Evolutionary conservation across 2,329 filamentous ascomycete species (phyloP).

Genomic region (Didymella lethalis): DNA sequence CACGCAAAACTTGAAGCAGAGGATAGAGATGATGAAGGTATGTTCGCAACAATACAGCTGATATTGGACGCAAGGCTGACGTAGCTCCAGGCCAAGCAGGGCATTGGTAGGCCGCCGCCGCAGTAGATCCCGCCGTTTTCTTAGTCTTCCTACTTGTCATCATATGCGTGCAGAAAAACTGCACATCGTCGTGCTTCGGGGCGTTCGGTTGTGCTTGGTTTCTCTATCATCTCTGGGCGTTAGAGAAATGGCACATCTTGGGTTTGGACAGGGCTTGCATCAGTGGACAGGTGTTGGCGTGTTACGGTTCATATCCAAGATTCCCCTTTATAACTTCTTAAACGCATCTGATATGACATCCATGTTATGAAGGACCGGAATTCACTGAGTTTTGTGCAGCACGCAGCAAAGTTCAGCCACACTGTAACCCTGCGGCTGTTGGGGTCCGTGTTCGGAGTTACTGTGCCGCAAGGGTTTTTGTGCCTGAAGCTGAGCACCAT

Average conservation of each 20-base stretch:
- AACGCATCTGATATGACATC: not conserved
- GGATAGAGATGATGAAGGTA: conserved; percentile 98
- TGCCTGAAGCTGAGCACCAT: conserved; percentile 27
- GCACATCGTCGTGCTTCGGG: conserved; percentile 7
- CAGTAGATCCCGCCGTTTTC: conserved; percentile 16
- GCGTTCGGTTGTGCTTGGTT: conserved; percentile 13
- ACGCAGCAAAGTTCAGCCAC: not conserved
- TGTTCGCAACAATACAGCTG: conserved; percentile 1
- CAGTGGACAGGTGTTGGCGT: conserved; percentile 10
- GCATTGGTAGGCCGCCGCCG: conserved; percentile 44
- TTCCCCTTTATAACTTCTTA: conserved; percentile 6
- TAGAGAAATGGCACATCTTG: not conserved
- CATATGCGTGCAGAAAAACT: not conserved
- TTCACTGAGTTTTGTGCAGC: not conserved
- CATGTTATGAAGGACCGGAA: not conserved
- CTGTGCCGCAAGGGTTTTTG: conserved; percentile 8
- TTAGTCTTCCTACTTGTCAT: not conserved
- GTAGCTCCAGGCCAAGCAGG: conserved; percentile 48
- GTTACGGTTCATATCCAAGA: conserved; percentile 10
- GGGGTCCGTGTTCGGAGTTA: conserved; percentile 1
- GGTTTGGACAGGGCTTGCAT: conserved; percentile 10
- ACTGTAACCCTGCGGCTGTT: not conserved
- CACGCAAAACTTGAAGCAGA: conserved; percentile 93
- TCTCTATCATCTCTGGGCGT: not conserved
- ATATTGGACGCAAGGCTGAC: conserved; percentile 22